phyloP scores from a whole-genome alignment of 805 yeast species.

The Zygoascus ofunaensis region DNA sequence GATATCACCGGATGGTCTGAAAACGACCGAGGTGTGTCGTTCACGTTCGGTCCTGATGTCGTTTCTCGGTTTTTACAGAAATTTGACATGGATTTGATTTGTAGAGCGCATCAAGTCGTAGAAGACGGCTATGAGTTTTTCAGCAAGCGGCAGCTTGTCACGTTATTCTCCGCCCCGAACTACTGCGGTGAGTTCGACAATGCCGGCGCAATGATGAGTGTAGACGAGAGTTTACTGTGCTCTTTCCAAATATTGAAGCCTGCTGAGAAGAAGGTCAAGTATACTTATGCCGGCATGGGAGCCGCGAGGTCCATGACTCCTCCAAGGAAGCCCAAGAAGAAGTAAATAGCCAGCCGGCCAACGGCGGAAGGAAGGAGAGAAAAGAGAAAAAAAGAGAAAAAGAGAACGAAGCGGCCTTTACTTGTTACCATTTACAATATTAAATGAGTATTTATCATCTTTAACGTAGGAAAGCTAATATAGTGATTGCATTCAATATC shows the following conservation, averaged over 20 bases:
- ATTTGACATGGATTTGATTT: conserved; percentile 31
- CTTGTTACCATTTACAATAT: not conserved
- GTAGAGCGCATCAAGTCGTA: conserved; percentile 70
- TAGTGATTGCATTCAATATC: not conserved
- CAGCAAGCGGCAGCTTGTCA: conserved; percentile 51
- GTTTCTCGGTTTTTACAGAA: conserved; percentile 5
- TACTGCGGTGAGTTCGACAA: conserved; percentile 41
- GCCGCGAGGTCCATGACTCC: conserved; percentile 58
- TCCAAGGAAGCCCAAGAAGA: conserved; percentile 47
- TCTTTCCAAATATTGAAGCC: conserved; percentile 5
- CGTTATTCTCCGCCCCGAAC: conserved; percentile 5
- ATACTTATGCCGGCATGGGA: not conserved
- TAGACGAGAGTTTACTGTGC: conserved; percentile 28
- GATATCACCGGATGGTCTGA: conserved; percentile 68
- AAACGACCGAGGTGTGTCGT: conserved; percentile 64
- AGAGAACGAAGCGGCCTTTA: too few species aligned
- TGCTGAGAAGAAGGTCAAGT: conserved; percentile 36
- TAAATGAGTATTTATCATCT: not conserved
- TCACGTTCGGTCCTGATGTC: conserved; percentile 60
- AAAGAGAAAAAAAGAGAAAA: too few species aligned
- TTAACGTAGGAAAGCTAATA: not conserved
- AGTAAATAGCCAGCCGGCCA: too few species aligned
- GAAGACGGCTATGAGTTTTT: conserved; percentile 61
- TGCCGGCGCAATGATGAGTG: conserved; percentile 95
- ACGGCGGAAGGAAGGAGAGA: too few species aligned